These are phyloP conservation scores for Spizellomyces sp. DNA, from an alignment of 192 early-diverging fungal species.

Conservation along the genomic window DNA sequence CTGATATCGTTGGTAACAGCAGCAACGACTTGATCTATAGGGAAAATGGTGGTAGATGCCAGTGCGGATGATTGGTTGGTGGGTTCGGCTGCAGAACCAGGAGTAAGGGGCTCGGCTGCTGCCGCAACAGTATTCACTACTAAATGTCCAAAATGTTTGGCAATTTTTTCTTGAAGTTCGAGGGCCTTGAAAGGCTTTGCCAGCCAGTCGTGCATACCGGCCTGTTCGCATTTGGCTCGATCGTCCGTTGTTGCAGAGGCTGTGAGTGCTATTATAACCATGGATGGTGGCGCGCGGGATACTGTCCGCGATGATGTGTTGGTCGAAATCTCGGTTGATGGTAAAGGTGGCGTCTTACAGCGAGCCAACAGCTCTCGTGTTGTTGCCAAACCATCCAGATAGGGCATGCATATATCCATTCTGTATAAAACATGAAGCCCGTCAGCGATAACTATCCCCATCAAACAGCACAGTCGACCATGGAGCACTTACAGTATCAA, in stretches of 20 bases:
- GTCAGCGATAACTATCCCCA: neutral
- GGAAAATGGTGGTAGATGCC: no score
- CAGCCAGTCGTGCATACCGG: conserved; percentile 32
- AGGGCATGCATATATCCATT: conserved; percentile 32
- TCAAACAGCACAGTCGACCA: no score
- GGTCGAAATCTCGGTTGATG: no score
- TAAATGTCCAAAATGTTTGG: conserved; percentile 34
- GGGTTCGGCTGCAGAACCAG: no score
- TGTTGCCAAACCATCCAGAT: conserved; percentile 24
- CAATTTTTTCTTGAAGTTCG: conserved; percentile 18
- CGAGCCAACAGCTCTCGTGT: neutral
- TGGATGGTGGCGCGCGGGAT: no score
- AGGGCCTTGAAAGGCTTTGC: conserved; percentile 18
- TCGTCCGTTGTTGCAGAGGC: conserved; percentile 26
- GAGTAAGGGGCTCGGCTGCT: no score
- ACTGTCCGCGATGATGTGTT: neutral
- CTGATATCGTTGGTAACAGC: no score
- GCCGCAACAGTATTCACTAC: no score
- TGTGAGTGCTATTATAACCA: conserved; percentile 25
- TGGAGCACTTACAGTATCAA: no score
- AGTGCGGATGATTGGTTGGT: no score
- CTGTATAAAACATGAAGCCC: neutral
- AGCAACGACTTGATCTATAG: no score
- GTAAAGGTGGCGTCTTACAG: no score
- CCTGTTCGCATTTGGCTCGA: conserved; percentile 9